Evolutionary conservation across 1,284 basidiomycete genomes (phyloP), one percentile per base, ranked within the genome.

Genomic region (Lignosus rhinocerotis): DNA sequence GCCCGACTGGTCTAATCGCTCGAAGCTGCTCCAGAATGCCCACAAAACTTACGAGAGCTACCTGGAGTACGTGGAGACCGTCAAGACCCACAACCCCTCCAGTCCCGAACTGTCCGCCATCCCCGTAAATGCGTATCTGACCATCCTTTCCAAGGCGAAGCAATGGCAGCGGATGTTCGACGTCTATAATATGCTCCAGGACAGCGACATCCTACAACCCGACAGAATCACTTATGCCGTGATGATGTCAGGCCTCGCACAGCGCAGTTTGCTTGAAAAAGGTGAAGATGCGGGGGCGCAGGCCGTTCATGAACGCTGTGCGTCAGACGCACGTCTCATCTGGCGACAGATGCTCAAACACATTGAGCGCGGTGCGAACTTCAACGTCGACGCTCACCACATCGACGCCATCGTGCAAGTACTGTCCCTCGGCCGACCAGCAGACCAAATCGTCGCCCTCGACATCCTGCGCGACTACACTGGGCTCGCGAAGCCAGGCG

Each of bases 81-180:
- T 85, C 55, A 82, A 80, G 64, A 75, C 77, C 33, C 68, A 75
- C 48, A 79, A 85, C 56, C 75, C 81, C 6, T 55, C 69, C 8
- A 80, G 80, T 60, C 34, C 61, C 3, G 79, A 85, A 17, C 73
- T 86, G 44, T 74, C 72, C 12, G 65, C 78, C 3, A 64, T 73
- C 17, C 82, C 87, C 10, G 70, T 87, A 38, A 78, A 79, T 31
- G 68, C 76, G 47, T 92, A 91, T 67, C 80, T 92, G 51, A 80
- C 76, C 55, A 79, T 90, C 42, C 80, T 92, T 6, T 83, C 82
- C 43, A 78, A 78, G 32, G 78, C 81, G 5, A 79, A 79, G 14
- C 70, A 79, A 9, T 80, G 84, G 61, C 83, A 88, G 62, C 80
- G 81, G 60, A 79, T 90, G 19, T 88, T 90, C 60, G 89, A 92